Base-by-base conservation (phyloP, 2,329 filamentous ascomycete genomes). In the Clonostachys rosea region DNA sequence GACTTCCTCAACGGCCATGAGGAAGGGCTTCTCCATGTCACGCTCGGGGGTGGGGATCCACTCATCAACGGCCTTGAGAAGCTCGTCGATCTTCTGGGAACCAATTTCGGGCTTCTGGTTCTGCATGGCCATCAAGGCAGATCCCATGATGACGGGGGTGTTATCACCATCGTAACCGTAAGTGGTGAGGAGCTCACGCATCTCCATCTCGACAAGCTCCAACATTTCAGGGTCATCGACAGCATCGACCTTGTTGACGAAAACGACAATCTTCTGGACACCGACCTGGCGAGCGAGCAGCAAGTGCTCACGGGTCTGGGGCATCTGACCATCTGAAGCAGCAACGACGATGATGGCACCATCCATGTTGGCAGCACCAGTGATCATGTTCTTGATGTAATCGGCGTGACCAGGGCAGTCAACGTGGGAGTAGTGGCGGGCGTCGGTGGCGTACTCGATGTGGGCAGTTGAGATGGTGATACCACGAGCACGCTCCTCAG, bases 311-410 rank as follows among this genome's bases (percentile, higher is more conserved):
- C 94, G 84, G 57, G 94, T 99, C 83, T 99, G 95, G 63, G 94
- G 94, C 94, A 99, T 99, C 78, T 99, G 95, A 67, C 94, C 94
- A 68, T 99, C 94, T 36, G 91, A 96, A 59, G 94, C 94, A 59
- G 95, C 95, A 61, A 99, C 95, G 57, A 99, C 94, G 63, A 99
- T 96, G 67, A 99, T 92, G 63, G 94, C 92, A 63, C 94, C 94
- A 63, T 99, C 94, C 94, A 99, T 99, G 79, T 91, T 95, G 63
- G 95, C 92, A 54, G 94, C 91, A 84, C 94, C 94, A 58, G 94
- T 99, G 71, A 99, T 99, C 94, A 99, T 99, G 86, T 99, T 99
- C 84, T 99, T 99, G 79, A 99, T 97, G 81, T 99, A 99, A 90
- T 99, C 94, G 74, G 94, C 94, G 86, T 99, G 94, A 74, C 94